Percentiles rank a stretch among this genome's conserved stretches.
phyloP scores from a whole-genome alignment of 768 basidiomycete species.

The Punctularia strigosozonata region DNA sequence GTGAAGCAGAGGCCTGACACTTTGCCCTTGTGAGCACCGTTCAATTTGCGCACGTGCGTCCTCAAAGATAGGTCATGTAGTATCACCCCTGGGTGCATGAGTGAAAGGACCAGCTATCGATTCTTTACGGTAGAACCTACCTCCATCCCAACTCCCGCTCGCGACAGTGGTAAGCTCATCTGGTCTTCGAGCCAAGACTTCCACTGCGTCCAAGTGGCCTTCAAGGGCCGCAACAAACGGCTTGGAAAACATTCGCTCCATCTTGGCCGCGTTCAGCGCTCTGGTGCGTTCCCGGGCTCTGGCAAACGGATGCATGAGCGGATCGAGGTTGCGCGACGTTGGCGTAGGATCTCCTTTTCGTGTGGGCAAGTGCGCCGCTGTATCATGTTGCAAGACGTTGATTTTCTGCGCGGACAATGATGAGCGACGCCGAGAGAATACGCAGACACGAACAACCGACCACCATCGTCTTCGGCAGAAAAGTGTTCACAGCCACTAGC shows the following conservation, averaged over 20 bases:
- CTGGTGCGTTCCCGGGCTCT: conserved; percentile 87
- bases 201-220: conserved; percentile 92
- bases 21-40: conserved; percentile 75
- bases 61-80: conserved; percentile 67
- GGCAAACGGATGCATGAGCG: conserved; percentile 91
- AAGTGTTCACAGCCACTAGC: too few relatives aligned
- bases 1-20: conserved; percentile 75
- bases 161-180: conserved; percentile 69
- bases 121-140: conserved; percentile 30
- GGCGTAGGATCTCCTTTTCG: conserved; percentile 81
- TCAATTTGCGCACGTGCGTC: conserved; percentile 41
- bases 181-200: conserved; percentile 64
- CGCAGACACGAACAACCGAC: too few relatives aligned
- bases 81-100: conserved; percentile 52
- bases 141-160: conserved; percentile 94
- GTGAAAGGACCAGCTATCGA: background rate
- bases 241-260: conserved; percentile 97
- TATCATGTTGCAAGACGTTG: conserved; percentile 76
- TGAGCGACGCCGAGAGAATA: too few relatives aligned
- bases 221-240: conserved; percentile 86
- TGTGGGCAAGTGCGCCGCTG: conserved; percentile 57
- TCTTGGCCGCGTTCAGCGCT: conserved; percentile 90
- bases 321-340: conserved; percentile 83
- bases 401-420: conserved; percentile 85
- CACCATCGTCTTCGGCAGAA: too few relatives aligned